Base-by-base conservation (phyloP, 805 yeast genomes). In the Komagataella ulmi region DNA sequence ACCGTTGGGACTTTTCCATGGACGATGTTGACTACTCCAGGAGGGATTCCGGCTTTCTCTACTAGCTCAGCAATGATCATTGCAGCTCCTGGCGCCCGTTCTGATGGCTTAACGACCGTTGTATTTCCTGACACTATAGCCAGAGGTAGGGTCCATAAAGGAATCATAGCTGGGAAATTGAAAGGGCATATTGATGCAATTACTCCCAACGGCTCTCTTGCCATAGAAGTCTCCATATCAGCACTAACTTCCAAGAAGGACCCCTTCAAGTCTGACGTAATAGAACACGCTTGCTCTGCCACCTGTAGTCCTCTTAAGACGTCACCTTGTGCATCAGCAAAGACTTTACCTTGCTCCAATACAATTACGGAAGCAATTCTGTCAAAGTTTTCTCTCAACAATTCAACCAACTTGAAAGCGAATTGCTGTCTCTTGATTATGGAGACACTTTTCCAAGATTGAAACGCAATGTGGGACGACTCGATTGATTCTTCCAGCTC, bases 121-220 rank as follows among this genome's bases (percentile, higher is more conserved):
- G 88, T 80, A 71, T 84, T 85, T 56, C 91, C 91, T 19, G 88
- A 82, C 49, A 76, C 84, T 53, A 81, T 70, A 12, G 77, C 69
- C 56, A 81, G 70, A 6, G 86, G 86, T 52, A 80, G 67, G 24
- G 81, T 73, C 86, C 86, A 80, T 58, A 80, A 70, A 7, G 84
- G 84, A 58, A 85, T 86, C 91, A 84, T 84, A 47, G 88, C 90
- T 23, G 91, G 91, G 78, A 84, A 84, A 69, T 84, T 84, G 72
- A 84, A 84, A 18, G 91, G 91, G 56, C 85, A 79, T 59, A 84
- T 85, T 21, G 89, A 84, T 14, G 83, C 88, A 54, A 84, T 77
- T 6, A 84, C 86, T 36, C 91, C 91, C 54, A 83, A 69, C 47
- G 88, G 88, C 64, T 79, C 84, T 58, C 89, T 76, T 61, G 78